Evolutionary conservation across 768 basidiomycete species (phyloP), one percentile per base, ranked within the genome.

Genomic region (Lentinula sp.): DNA sequence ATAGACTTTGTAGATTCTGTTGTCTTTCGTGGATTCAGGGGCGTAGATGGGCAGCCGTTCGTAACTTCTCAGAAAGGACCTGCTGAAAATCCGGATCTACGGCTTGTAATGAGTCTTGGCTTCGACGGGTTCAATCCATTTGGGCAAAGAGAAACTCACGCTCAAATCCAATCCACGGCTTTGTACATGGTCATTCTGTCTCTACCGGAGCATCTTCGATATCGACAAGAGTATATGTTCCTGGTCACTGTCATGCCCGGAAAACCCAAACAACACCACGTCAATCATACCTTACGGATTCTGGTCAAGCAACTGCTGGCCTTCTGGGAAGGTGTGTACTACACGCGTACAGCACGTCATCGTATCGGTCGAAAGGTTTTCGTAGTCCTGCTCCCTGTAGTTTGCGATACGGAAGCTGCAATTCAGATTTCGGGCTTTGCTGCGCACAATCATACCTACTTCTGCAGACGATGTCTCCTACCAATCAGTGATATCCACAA

Each of bases 211-310:
- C 63, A 73, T 23, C 57, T 73, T 1, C 64, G 69, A 3, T 78
- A 76, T 60, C 69, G 71, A 9, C 64, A 65, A 0, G 71, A 79
- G 59, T 81, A 81, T 53, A 68, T 81, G 60, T 80, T 70, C 60
- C 66, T 80, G 0, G 76, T 70, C 1, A 79, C 75, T 0, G 64
- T 82, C 23, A 76, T 80, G 35, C 76, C 76, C 7, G 59, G 68
- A 1, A 71, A 78, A 41, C 76, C 78, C 1, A 6, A 12, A 6
- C 12, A 6, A 18, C 59, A 71, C 0, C 63, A 78, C 42, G 66
- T 78, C 4, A 76, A 79, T 50, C 72, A 74, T 37, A 66, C 72
- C 35, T 51, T 80, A 2, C 23, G 61, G 2, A 69, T 71, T 0
- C 62, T 80, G 7, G 69, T 80, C 3, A 66, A 76, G 28, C 71